A percentile compares a stretch with the other conserved stretches of the same genome.
phyloP scores from a whole-genome alignment of 1,284 basidiomycete species.

The Amylostereum chailletii region DNA sequence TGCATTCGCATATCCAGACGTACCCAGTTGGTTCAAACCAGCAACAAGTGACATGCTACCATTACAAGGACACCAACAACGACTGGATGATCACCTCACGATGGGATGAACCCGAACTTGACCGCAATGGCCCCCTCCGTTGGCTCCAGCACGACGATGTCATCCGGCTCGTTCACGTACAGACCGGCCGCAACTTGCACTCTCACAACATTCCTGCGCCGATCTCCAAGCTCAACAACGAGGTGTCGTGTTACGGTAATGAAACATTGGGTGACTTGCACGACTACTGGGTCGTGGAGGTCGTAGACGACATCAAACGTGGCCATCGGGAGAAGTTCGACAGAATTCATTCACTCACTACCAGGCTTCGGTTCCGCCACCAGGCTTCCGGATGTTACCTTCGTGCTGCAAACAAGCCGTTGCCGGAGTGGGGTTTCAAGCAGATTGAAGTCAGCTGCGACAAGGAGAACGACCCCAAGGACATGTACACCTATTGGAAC shows the following conservation, averaged over 20 bases:
- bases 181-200: constrained; percentile 90
- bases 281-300: constrained; percentile 91
- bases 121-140: constrained; percentile 56
- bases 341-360: constrained; percentile 84
- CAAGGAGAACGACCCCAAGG: constrained; percentile 77
- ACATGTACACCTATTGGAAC: constrained; percentile 95
- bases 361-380: constrained; percentile 82
- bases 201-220: constrained; percentile 87
- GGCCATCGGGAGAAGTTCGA: constrained; percentile 53
- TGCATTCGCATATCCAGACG: constrained; percentile 95
- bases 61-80: constrained; percentile 99
- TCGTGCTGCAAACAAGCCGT: constrained; percentile 77
- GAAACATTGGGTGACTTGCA: constrained; percentile 77
- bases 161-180: constrained; percentile 73
- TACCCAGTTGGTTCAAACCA: constrained; percentile 91
- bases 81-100: constrained; percentile 79
- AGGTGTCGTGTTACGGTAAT: constrained; percentile 93
- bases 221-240: constrained; percentile 83
- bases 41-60: constrained; percentile 98
- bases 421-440: constrained; percentile 99
- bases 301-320: constrained; percentile 83
- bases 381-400: constrained; percentile 79
- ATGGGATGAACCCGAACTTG: constrained; percentile 68
- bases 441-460: constrained; percentile 95
- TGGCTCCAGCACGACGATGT: constrained; percentile 76